Percentiles rank a stretch among this genome's conserved stretches.
These are phyloP conservation scores for Leptodontidium sp. DNA, from an alignment of 2,329 filamentous ascomycete species.

Conservation along the genomic window DNA sequence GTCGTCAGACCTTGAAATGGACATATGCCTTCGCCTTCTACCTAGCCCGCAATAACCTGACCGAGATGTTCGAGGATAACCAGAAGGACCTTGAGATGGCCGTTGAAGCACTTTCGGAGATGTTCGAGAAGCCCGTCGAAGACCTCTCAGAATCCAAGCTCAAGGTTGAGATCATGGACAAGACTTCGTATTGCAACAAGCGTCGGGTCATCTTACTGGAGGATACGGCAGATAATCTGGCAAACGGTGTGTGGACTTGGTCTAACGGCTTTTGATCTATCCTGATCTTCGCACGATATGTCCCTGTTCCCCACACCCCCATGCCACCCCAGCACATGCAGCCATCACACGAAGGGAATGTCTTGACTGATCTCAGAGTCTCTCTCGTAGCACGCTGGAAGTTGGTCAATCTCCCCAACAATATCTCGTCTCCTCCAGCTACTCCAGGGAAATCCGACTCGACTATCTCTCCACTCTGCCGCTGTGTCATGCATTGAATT, in stretches of 20 bases:
- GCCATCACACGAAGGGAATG: slow-evolving; percentile 22
- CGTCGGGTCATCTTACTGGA: slow-evolving; percentile 87
- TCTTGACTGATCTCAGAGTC: slow-evolving; percentile 32
- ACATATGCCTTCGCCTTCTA: slow-evolving; percentile 99
- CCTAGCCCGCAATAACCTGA: slow-evolving; percentile 92
- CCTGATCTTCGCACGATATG: slow-evolving; percentile 32
- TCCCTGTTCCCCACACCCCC: slow-evolving; percentile 24
- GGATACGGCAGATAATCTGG: slow-evolving; percentile 92
- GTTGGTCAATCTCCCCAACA: not conserved
- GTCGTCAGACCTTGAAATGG: slow-evolving; percentile 99
- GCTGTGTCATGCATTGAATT: not conserved
- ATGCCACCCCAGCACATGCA: slow-evolving; percentile 10
- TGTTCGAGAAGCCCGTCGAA: slow-evolving; percentile 97
- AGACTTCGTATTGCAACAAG: slow-evolving; percentile 96
- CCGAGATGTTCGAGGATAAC: slow-evolving; percentile 98
- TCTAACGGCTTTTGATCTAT: slow-evolving; percentile 39
- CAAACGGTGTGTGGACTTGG: slow-evolving; percentile 71
- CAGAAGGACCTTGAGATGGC: slow-evolving; percentile 98
- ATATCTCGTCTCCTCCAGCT: no score
- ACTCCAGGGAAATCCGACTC: no score
- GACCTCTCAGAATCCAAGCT: slow-evolving; percentile 87
- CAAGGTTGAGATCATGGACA: slow-evolving; percentile 98
- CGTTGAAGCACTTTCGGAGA: slow-evolving; percentile 95
- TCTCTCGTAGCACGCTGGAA: slow-evolving; percentile 36
- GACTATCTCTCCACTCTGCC: no score